Evolutionary conservation across 306 rosid species (phyloP).

Genomic region (Quercus gilva): DNA sequence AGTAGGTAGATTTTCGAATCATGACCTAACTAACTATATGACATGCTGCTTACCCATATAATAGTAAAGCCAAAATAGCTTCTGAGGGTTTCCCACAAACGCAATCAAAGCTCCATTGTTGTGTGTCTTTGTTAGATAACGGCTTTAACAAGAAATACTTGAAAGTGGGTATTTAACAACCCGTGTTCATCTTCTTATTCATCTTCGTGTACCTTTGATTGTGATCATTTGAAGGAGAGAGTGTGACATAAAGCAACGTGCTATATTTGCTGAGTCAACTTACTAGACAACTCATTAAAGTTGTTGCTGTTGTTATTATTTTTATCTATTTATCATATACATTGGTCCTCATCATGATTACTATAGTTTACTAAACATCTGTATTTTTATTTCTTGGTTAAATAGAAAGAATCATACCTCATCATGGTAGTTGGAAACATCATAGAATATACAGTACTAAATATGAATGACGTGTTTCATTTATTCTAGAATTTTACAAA

Average conservation of each 20-base stretch:
- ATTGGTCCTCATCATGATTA: not conserved
- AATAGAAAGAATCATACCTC: too few relatives aligned
- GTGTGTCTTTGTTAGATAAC: slow-evolving; percentile 33
- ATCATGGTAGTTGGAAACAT: too few relatives aligned
- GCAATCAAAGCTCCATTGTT: slow-evolving; percentile 18
- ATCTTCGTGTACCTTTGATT: not conserved
- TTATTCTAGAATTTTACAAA: too few relatives aligned
- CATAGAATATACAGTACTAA: too few relatives aligned
- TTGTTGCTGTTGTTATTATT: not conserved
- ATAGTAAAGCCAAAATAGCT: not conserved
- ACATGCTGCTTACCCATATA: slow-evolving; percentile 54
- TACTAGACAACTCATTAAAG: not conserved
- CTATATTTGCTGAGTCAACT: not conserved
- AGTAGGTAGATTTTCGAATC: slow-evolving; percentile 43
- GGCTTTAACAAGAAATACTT: slow-evolving; percentile 36
- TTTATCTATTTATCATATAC: not conserved
- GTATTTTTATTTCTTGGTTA: not conserved
- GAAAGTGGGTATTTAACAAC: slow-evolving; percentile 30
- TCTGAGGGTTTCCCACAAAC: not conserved
- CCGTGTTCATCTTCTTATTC: not conserved
- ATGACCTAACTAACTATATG: slow-evolving; percentile 69
- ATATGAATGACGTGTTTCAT: too few relatives aligned
- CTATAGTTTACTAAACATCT: not conserved
- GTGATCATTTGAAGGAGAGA: not conserved
- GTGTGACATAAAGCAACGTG: not conserved